Base-by-base conservation (phyloP, 75 land plant genomes). In the Cunninghamia lanceolata region DNA sequence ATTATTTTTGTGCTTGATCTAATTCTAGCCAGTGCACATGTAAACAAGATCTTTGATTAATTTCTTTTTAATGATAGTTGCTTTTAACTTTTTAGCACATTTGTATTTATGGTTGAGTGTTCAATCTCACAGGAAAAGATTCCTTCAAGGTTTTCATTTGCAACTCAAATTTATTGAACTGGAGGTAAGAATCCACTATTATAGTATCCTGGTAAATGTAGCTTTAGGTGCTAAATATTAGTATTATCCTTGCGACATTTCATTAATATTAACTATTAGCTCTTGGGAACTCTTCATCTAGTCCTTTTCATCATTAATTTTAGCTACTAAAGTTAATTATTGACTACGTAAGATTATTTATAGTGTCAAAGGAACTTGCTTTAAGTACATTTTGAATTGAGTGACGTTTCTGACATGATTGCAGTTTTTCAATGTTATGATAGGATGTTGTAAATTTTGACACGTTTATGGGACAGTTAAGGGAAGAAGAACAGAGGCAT, bases 361-460 rank as follows among this genome's bases (percentile, higher is more conserved):
- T 70, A 32, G 28, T 70, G 9, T n/a, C 73, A 70, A 70, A 6
- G 3, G 28, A 25, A 45, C 32, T 80, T 45, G 34, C 9, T 21
- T 78, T 25, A 1, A 39, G 28, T 78, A 38, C 46, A 40, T 42
- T 9, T 80, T 6, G 82, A 28, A 80, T 45, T 9, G 9, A n/a
- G 46, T 80, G 21, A 43, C 28, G 14, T 76, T 85, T 40, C 36
- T 76, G 83, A 85, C 83, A 74, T 76, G 47, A 16, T 85, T 85
- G 86, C 52, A 53, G 82, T 80, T 80, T 28, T 80, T 42, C 46
- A 45, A 42, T 42, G 35, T 71, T 42, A 25, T 87, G 30, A 56
- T 85, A 90, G 91, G 91, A 90, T 78, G 54, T 90, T 63, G 54
- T 90, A 73, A 90, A 90, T 79, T 86, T 86, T 89, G 91, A 90